Conservation (phyloP, 176 grass and related monocot species). For the Melocanna baccifera region DNA sequence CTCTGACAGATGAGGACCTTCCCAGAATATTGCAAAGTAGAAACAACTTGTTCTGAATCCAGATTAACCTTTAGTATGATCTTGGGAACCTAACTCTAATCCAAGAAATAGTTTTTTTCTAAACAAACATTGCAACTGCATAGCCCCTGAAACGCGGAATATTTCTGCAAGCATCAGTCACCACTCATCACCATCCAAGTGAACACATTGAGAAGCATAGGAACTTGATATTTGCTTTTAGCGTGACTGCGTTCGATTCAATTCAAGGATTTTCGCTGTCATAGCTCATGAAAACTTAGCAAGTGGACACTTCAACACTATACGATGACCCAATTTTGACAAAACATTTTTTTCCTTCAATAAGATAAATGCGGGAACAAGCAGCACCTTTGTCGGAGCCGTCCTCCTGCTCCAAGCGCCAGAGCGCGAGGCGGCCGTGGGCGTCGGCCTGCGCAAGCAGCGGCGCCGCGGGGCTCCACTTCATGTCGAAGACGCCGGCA, state of each 20-base stretch:
- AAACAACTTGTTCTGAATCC: neutral
- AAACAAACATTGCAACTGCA: neutral
- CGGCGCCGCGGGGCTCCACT: conserved; percentile 68
- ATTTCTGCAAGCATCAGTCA: neutral
- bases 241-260: neutral
- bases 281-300: neutral
- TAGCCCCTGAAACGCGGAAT: neutral
- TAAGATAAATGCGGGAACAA: neutral
- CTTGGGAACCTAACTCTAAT: neutral
- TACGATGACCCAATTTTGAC: no score
- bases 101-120: neutral
- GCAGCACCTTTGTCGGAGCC: conserved; percentile 19
- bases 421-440: conserved; percentile 58
- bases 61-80: neutral
- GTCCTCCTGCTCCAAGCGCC: conserved; percentile 42
- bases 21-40: neutral
- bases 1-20: neutral
- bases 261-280: neutral
- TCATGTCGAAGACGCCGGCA: conserved; percentile 74
- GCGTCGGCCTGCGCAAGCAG: conserved; percentile 82
- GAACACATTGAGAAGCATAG: no score
- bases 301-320: no score
- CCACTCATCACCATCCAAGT: no score
- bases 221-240: no score
- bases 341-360: neutral